Conservation (phyloP, 768 basidiomycete genomes). For the Mycena crocata region DNA sequence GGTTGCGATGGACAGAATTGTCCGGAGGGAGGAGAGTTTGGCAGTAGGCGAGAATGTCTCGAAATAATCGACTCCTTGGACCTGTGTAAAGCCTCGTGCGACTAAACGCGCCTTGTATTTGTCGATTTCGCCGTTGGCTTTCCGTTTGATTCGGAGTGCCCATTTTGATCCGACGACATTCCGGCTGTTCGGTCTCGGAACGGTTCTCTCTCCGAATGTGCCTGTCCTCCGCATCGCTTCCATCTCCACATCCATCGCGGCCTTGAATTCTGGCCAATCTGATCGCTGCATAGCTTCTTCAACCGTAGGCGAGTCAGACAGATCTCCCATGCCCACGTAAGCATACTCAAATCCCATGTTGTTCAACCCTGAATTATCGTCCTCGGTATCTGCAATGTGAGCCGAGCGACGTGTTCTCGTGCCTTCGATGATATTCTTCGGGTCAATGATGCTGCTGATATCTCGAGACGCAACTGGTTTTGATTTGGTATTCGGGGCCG, state of each 20-base stretch:
- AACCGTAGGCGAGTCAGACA: conserved; percentile 19
- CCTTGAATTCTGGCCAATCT: conserved; percentile 19
- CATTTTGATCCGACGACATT: conserved; percentile 40
- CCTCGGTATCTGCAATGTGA: not conserved
- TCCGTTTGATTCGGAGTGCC: conserved; percentile 47
- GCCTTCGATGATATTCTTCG: conserved; percentile 22
- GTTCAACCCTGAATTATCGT: not conserved
- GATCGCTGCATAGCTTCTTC: conserved; percentile 18
- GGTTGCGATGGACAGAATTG: conserved; percentile 18
- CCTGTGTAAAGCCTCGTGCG: conserved; percentile 8
- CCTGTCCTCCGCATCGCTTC: conserved; percentile 19
- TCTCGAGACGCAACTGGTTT: conserved; percentile 12
- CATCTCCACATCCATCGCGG: conserved; percentile 17
- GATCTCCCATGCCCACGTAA: conserved; percentile 2
- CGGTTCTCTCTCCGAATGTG: conserved; percentile 32
- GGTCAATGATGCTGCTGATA: conserved; percentile 18
- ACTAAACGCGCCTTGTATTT: conserved; percentile 42
- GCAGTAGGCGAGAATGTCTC: conserved; percentile 33
- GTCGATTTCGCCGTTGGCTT: conserved; percentile 44
- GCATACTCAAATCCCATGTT: conserved; percentile 1
- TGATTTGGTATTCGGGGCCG: not conserved
- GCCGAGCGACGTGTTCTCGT: conserved; percentile 14
- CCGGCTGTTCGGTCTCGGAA: conserved; percentile 33
- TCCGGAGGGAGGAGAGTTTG: conserved; percentile 15
- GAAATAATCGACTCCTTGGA: conserved; percentile 42